Base-by-base conservation (phyloP, 192 early-diverging fungal species). In the Cetraspora pellucida region DNA sequence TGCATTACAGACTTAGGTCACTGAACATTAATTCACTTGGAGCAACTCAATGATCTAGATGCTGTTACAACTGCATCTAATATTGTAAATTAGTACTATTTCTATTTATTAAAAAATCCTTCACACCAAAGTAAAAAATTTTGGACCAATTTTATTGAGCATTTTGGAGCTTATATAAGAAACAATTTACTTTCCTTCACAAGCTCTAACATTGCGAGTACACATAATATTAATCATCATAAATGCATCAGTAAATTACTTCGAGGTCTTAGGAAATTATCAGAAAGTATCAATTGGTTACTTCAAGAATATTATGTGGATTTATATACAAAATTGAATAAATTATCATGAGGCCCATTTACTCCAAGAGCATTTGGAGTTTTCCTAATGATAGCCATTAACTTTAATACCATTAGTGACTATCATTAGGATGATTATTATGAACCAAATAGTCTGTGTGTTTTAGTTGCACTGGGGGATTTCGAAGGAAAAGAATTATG, bases 321-420 rank as follows among this genome's bases (percentile, higher is more conserved):
- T 9, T 14, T 65, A 44, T 65, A 65, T 67, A 46, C 13, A 13
- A 49, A 49, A 61, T 21, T 21, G 21, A 67, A 25, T 57, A 57
- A 57, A 17, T 57, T 57, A 57, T 19, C 10, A 4, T 57, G 54
- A 27, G 63, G 63, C 8, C 30, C 28, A 19, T 65, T 65, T 30
- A 27, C 30, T 28, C 63, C 28, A 3, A 30, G 27, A 65, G 10
- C 8, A 28, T 65, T 65, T 65, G 63, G 63, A 44, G 27, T 65
- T 21, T 65, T 65, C 28, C 28, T 27, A 9, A 65, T 65, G 63
- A 65, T 65, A 6, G 63, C 63, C 13, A 65, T 65, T 30, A 65
- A 65, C 30, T 65, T 30, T 65, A 65, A 65, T 44, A 65, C 63
- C 7, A 65, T 65, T 50, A 69, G 67, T n/a, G 14, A 69, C n/a